Base-by-base conservation (phyloP, 257 asterid genomes). In the Forsythia suspensa region DNA sequence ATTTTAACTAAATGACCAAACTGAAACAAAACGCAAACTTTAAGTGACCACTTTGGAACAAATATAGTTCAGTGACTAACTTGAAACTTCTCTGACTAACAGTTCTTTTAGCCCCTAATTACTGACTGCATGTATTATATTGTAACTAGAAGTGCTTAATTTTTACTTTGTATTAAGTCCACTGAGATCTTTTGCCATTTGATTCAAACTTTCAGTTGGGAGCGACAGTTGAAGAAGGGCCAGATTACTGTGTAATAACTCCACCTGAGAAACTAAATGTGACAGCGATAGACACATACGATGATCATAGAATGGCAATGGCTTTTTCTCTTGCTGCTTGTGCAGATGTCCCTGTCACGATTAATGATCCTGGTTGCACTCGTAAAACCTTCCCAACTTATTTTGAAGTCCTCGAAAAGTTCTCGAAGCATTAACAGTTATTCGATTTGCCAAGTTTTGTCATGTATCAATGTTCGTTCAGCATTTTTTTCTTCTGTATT, bases 291-390 rank as follows among this genome's bases (percentile, higher is more conserved):
- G 97, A 96, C 80, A 96, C 97, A 3, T 96, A 93, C 34, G 97
- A 96, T 43, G 99, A 96, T 82, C 99, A 96, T 80, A 79, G 97
- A 80, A 96, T 94, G 99, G 99, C 98, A 39, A 96, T 96, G 99
- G 98, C 98, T 44, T 94, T 96, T 77, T 96, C 99, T 63, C 98
- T 96, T 6, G 98, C 97, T 11, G 99, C 99, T 21, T 93, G 98
- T 77, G 94, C 95, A 15, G 97, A 93, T 52, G 98, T 95, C 51
- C 98, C 99, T 0, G 97, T 95, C 55, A 93, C 98, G 12, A 93
- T 95, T 83, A 89, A 85, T 38, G 99, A 95, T 79, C 99, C 99
- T 0, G 92, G 92, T 4, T 95, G 99, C 83, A 95, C 99, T 39
- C 97, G 99, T n/a, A 95, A 95, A 84, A 95, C 99, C 21, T 92